A percentile compares a stretch with the other conserved stretches of the same genome.
Evolutionary conservation across 306 rosid species (phyloP).

Genomic region (Fagus sylvatica): DNA sequence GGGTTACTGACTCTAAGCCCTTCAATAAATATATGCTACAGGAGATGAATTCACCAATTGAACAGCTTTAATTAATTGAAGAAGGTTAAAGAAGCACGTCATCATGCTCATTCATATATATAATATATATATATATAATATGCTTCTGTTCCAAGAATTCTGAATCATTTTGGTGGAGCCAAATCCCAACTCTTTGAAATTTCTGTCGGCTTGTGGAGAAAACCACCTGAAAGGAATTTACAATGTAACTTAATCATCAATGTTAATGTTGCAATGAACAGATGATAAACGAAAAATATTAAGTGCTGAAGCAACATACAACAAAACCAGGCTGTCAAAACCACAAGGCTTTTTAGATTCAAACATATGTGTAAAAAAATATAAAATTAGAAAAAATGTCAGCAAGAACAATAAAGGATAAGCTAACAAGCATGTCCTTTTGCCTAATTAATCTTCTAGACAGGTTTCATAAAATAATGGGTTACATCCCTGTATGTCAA

Average conservation of each 20-base stretch:
- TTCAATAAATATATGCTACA: neutral
- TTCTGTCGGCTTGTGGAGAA: conserved; percentile 48
- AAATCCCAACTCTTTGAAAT: conserved; percentile 51
- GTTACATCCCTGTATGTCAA: neutral
- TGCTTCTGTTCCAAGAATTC: conserved; percentile 17
- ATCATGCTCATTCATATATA: conserved; percentile 1
- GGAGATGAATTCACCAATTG: neutral
- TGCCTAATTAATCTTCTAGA: neutral
- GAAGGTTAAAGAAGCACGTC: conserved; percentile 12
- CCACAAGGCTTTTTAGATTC: neutral
- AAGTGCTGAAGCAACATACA: neutral
- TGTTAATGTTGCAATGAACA: conserved; percentile 13
- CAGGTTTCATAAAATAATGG: neutral
- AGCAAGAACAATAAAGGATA: neutral
- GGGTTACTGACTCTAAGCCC: neutral
- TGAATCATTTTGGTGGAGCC: conserved; percentile 42
- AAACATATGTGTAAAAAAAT: neutral
- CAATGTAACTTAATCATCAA: conserved; percentile 13
- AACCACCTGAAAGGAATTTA: conserved; percentile 54
- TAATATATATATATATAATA: neutral
- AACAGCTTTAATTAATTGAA: conserved; percentile 10
- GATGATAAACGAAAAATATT: conserved; percentile 10
- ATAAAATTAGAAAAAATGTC: neutral
- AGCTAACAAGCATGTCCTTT: neutral
- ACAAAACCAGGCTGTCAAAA: conserved; percentile 16